Percentiles rank a stretch among this genome's conserved stretches.
phyloP scores from a whole-genome alignment of 306 rosid species.

The Dalbergia cultrata region DNA sequence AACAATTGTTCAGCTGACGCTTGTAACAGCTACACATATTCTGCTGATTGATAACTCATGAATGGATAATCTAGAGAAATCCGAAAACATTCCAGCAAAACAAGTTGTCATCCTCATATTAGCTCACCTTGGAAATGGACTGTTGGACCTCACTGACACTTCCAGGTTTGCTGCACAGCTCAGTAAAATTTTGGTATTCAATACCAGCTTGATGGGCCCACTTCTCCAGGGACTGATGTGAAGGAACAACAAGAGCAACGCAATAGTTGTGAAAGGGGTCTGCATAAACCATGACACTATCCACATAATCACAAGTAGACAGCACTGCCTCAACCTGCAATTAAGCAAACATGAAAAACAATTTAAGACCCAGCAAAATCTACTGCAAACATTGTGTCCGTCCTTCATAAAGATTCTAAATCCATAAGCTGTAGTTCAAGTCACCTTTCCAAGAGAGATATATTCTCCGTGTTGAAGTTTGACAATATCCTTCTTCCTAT shows the following conservation, averaged over 20 bases:
- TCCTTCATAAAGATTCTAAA: constrained; percentile 16
- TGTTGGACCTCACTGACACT: constrained; percentile 73
- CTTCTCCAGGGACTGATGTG: constrained; percentile 62
- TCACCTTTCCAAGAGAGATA: constrained; percentile 92
- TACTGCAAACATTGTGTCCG: constrained; percentile 7
- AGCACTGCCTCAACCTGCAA: constrained; percentile 90
- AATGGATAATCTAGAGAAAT: constrained; percentile 1
- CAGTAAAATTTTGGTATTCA: constrained; percentile 62
- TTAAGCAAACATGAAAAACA: constrained; percentile 32
- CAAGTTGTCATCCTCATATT: constrained; percentile 25
- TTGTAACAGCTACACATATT: background rate
- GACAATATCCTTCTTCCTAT: constrained; percentile 93
- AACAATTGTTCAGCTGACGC: no score
- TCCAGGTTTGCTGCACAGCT: constrained; percentile 81
- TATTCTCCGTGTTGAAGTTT: constrained; percentile 99
- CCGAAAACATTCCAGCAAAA: background rate
- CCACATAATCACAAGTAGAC: constrained; percentile 68
- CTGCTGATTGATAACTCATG: background rate
- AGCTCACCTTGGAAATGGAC: constrained; percentile 80
- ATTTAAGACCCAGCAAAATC: constrained; percentile 39
- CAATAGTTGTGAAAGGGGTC: constrained; percentile 85
- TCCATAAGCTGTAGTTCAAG: constrained; percentile 17
- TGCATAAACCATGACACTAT: constrained; percentile 76
- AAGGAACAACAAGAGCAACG: constrained; percentile 79
- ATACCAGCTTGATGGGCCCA: constrained; percentile 86